Percentiles rank a stretch among this genome's conserved stretches.
phyloP scores from a whole-genome alignment of 805 yeast species.

The Kazachstania taianensis region DNA sequence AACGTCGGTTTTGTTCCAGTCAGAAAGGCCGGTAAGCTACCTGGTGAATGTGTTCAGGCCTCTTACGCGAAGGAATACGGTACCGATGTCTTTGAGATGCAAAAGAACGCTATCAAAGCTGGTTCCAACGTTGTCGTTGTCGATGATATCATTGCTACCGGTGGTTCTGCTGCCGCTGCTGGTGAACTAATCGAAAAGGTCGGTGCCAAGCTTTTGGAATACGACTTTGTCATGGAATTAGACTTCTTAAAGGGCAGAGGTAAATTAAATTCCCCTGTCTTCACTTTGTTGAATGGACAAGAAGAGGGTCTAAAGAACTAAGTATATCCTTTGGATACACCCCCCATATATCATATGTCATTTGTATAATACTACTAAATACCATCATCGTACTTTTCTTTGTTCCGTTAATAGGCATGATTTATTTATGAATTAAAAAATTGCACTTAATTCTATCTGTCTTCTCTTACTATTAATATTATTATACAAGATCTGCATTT shows the following conservation, averaged over 20 bases:
- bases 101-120: slow-evolving; percentile 64
- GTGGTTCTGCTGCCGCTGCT: slow-evolving; percentile 93
- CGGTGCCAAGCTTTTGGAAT: slow-evolving; percentile 68
- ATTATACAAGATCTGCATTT: slow-evolving; percentile 4
- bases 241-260: slow-evolving; percentile 92
- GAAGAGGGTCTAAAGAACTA: slow-evolving; percentile 36
- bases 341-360: background rate
- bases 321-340: background rate
- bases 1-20: slow-evolving; percentile 90
- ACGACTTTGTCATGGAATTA: slow-evolving; percentile 84
- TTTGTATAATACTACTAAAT: background rate
- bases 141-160: slow-evolving; percentile 96
- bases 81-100: slow-evolving; percentile 79
- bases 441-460: background rate
- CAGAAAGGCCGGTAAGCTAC: slow-evolving; percentile 91
- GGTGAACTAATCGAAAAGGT: slow-evolving; percentile 66
- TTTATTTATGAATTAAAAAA: background rate
- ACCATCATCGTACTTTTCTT: background rate
- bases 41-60: slow-evolving; percentile 70
- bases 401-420: background rate
- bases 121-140: slow-evolving; percentile 80
- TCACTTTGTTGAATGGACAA: slow-evolving; percentile 81
- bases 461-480: background rate
- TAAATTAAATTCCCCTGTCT: slow-evolving; percentile 75
- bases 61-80: slow-evolving; percentile 89